A percentile compares a stretch with the other conserved stretches of the same genome.
Evolutionary conservation across 179 eudicot species (phyloP).

Genomic region (Drosera spatulata): DNA sequence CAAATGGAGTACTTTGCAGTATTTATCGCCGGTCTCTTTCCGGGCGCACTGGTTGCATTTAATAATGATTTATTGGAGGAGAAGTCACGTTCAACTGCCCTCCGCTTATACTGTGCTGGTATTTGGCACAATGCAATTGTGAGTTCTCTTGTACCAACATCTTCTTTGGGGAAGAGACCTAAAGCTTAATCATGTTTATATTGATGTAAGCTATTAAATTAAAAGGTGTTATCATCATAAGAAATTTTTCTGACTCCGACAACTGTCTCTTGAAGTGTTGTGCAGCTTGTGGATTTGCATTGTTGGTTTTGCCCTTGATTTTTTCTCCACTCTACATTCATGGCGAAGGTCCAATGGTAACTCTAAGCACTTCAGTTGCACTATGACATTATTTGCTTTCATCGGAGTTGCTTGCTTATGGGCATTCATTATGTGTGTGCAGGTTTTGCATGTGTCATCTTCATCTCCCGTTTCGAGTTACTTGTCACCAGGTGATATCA

Average conservation of each 20-base stretch:
- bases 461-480: slow-evolving; percentile 48
- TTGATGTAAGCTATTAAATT: too few relatives aligned
- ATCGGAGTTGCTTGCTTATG: neutral
- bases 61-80: slow-evolving; percentile 47
- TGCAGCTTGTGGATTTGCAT: slow-evolving; percentile 61
- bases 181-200: too few relatives aligned
- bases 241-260: slow-evolving; percentile 12
- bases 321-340: slow-evolving; percentile 63
- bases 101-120: slow-evolving; percentile 94
- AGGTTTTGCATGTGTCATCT: slow-evolving; percentile 71
- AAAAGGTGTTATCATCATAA: neutral
- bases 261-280: slow-evolving; percentile 44
- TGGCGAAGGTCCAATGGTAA: slow-evolving; percentile 72
- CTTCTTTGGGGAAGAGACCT: too few relatives aligned
- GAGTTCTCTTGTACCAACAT: slow-evolving; percentile 14
- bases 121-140: slow-evolving; percentile 96
- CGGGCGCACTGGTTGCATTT: slow-evolving; percentile 93
- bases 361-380: slow-evolving; percentile 6
- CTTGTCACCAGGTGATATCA: slow-evolving; percentile 65
- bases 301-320: slow-evolving; percentile 62
- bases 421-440: slow-evolving; percentile 7
- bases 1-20: slow-evolving; percentile 73
- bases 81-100: slow-evolving; percentile 50
- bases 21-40: slow-evolving; percentile 74
- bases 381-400: neutral